Evolutionary conservation across 495 filamentous ascomycete species (phyloP).

Genomic region (Emericellopsis terricola): DNA sequence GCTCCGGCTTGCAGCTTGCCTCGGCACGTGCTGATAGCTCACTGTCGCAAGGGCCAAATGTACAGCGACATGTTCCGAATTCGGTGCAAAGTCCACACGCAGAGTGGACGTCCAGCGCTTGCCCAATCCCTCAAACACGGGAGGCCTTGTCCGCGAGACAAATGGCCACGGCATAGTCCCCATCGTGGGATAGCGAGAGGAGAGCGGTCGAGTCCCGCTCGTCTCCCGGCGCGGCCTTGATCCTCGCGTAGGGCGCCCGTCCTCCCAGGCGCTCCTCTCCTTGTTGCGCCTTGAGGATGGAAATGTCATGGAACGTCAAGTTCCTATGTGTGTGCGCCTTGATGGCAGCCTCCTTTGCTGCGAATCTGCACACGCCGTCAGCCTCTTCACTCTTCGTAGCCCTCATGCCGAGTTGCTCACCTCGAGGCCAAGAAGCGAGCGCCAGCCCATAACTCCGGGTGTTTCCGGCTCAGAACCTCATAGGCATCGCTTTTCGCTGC

Average conservation of each 20-base stretch:
- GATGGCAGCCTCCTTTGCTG: constrained; percentile 47
- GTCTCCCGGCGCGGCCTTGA: constrained; percentile 3
- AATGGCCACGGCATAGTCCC: constrained; percentile 25
- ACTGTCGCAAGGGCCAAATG: too few relatives aligned
- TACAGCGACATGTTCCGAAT: too few relatives aligned
- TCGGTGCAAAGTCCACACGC: too few relatives aligned
- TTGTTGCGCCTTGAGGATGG: constrained; percentile 10
- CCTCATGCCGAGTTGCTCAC: too few relatives aligned
- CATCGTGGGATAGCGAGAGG: constrained; percentile 30
- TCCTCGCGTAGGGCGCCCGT: constrained; percentile 6
- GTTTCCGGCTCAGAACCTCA: constrained; percentile 1
- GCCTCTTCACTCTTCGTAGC: too few relatives aligned
- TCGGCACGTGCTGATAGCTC: too few relatives aligned
- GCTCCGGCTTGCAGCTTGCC: too few relatives aligned
- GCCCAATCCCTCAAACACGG: too few relatives aligned
- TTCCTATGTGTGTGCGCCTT: constrained; percentile 33
- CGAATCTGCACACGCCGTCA: constrained; percentile 39
- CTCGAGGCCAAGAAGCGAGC: constrained; percentile 30
- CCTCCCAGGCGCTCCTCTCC: constrained; percentile 1
- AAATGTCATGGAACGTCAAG: constrained; percentile 27
- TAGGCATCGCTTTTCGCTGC: constrained; percentile 20
- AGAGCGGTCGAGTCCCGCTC: constrained; percentile 5
- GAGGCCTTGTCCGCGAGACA: too few relatives aligned
- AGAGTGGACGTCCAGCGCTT: too few relatives aligned
- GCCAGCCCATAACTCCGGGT: constrained; percentile 7